These are phyloP conservation scores for Endothia cerciana DNA, from an alignment of 2,329 filamentous ascomycete genomes.

Conservation along the genomic window DNA sequence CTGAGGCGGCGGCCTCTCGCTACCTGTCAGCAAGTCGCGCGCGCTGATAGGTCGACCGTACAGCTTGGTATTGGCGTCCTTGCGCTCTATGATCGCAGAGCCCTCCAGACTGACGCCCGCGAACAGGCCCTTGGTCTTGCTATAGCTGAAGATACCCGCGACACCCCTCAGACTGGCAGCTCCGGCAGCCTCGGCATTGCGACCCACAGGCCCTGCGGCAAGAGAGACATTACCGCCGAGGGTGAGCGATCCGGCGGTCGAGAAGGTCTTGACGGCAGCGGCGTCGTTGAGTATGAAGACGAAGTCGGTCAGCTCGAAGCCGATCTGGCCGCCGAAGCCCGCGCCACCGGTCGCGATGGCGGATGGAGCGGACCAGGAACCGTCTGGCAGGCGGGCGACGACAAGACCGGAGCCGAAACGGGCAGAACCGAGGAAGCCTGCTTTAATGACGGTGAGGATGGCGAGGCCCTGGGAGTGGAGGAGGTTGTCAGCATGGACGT, in stretches of 20 bases:
- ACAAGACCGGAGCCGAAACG: constrained; percentile 83
- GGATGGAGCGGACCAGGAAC: constrained; percentile 79
- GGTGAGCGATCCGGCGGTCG: constrained; percentile 87
- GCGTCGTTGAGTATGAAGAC: constrained; percentile 98
- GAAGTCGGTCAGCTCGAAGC: constrained; percentile 88
- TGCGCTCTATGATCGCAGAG: constrained; percentile 87
- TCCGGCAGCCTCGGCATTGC: constrained; percentile 94
- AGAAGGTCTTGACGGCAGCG: constrained; percentile 88
- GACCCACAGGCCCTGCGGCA: constrained; percentile 88
- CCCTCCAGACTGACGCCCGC: constrained; percentile 95
- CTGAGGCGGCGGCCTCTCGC: constrained; percentile 76
- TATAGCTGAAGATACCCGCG: constrained; percentile 93
- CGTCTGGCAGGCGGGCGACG: constrained; percentile 76
- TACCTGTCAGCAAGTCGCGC: constrained; percentile 77
- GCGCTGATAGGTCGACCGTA: constrained; percentile 86
- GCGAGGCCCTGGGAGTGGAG: constrained; percentile 65
- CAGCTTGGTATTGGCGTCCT: constrained; percentile 95
- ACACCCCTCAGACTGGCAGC: constrained; percentile 89
- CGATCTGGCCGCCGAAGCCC: constrained; percentile 84
- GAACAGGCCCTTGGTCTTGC: constrained; percentile 96
- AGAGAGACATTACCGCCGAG: constrained; percentile 96
- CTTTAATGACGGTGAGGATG: constrained; percentile 84
- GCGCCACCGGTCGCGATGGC: constrained; percentile 82
- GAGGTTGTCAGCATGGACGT: constrained; percentile 1
- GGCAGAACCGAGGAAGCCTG: constrained; percentile 81